Conservation (phyloP, 495 filamentous ascomycete genomes). For the Astrocystis sublimbata region DNA sequence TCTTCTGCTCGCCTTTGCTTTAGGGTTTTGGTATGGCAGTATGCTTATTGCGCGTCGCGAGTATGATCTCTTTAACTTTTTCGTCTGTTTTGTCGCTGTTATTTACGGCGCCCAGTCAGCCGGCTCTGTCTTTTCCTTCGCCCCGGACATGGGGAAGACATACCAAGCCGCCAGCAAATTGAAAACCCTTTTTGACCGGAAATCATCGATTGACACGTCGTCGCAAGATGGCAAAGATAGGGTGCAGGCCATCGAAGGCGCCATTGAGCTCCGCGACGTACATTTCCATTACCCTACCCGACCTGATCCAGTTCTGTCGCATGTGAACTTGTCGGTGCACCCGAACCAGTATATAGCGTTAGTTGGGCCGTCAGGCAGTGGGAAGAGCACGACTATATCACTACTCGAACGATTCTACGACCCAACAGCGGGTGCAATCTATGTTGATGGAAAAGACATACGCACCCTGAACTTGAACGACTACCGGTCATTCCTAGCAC, state of each 20-base stretch:
- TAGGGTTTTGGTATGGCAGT: constrained; percentile 78
- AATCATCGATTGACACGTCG: constrained; percentile 28
- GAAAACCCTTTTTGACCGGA: constrained; percentile 43
- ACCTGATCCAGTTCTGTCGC: constrained; percentile 50
- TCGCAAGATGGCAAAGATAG: background rate
- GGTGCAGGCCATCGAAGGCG: background rate
- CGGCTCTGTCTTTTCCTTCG: constrained; percentile 41
- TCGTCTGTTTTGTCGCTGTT: constrained; percentile 68
- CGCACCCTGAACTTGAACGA: constrained; percentile 41
- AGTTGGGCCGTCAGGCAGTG: constrained; percentile 70
- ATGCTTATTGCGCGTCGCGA: constrained; percentile 69
- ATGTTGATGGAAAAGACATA: constrained; percentile 54
- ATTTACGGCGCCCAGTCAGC: constrained; percentile 44
- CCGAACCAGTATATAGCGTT: constrained; percentile 68
- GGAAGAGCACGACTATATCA: constrained; percentile 69
- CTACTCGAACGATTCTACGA: constrained; percentile 68
- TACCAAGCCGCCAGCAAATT: constrained; percentile 38
- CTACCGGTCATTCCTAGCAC: constrained; percentile 57
- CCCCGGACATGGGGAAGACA: constrained; percentile 45
- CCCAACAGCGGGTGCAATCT: constrained; percentile 52
- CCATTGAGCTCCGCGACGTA: constrained; percentile 57
- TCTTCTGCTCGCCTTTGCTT: constrained; percentile 70
- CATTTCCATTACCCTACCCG: constrained; percentile 62
- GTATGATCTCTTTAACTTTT: constrained; percentile 77
- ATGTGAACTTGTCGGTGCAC: constrained; percentile 57